Conservation (phyloP, 257 asterid species). For the Plectranthus barbatus region DNA sequence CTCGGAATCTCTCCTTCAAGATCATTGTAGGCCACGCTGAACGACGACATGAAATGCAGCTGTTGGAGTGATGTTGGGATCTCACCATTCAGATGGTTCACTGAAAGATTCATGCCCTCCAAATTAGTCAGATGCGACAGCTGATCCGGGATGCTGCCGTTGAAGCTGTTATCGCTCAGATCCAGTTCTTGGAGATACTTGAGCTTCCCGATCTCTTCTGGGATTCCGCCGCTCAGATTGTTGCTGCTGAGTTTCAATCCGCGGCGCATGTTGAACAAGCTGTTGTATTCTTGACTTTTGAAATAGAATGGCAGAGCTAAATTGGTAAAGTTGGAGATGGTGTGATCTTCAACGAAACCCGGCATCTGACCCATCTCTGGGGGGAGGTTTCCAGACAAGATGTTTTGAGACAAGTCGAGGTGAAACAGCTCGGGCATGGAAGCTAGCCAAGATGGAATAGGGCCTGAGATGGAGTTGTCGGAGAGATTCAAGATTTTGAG, state of each 20-base stretch:
- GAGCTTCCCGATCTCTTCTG: too few relatives aligned
- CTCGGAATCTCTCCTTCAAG: too few relatives aligned
- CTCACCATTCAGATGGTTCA: slow-evolving; percentile 14
- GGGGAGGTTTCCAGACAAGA: slow-evolving; percentile 29
- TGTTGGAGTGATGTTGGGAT: too few relatives aligned
- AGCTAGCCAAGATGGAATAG: slow-evolving; percentile 32
- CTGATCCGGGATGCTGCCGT: too few relatives aligned
- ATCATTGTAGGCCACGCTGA: too few relatives aligned
- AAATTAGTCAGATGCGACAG: too few relatives aligned
- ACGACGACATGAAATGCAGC: too few relatives aligned
- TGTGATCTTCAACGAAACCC: slow-evolving; percentile 28
- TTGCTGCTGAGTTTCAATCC: slow-evolving; percentile 31
- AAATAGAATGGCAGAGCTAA: slow-evolving; percentile 33
- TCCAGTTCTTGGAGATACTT: slow-evolving; percentile 33
- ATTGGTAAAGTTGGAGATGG: slow-evolving; percentile 18
- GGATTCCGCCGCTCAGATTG: too few relatives aligned
- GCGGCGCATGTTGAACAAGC: slow-evolving; percentile 34
- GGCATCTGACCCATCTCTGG: slow-evolving; percentile 20
- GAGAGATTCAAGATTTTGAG: slow-evolving; percentile 34
- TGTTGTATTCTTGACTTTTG: slow-evolving; percentile 28
- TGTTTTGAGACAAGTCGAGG: too few relatives aligned
- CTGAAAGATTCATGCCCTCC: slow-evolving; percentile 31
- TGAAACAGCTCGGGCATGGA: too few relatives aligned
- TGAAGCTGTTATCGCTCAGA: slow-evolving; percentile 29
- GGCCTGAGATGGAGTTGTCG: slow-evolving; percentile 30